These are phyloP conservation scores for Blastobotrys terrestris DNA, from an alignment of 805 yeast genomes.

Conservation along the genomic window DNA sequence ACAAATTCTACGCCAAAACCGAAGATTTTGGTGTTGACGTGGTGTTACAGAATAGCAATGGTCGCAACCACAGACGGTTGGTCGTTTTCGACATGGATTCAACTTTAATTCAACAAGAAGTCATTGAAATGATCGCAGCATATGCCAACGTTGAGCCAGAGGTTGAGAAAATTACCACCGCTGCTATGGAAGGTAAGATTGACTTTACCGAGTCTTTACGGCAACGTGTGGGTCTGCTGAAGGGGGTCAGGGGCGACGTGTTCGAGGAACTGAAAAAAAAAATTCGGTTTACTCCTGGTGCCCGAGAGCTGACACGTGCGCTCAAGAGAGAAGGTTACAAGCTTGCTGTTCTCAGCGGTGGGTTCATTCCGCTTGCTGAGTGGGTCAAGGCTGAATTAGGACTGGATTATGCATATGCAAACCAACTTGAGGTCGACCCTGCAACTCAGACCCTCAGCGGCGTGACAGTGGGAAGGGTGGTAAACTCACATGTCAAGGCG, in stretches of 20 bases:
- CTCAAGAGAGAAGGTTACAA: conserved; percentile 58
- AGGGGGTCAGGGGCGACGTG: conserved; percentile 71
- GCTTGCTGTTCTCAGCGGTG: conserved; percentile 89
- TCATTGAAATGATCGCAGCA: conserved; percentile 90
- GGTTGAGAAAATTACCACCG: conserved; percentile 82
- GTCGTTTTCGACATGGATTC: conserved; percentile 98
- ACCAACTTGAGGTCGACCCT: conserved; percentile 40
- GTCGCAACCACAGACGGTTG: conserved; percentile 27
- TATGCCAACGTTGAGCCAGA: conserved; percentile 84
- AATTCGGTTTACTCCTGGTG: conserved; percentile 80
- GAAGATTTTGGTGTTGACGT: neutral
- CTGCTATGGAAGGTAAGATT: conserved; percentile 96
- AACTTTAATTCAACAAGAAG: conserved; percentile 91
- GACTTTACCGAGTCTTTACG: conserved; percentile 80
- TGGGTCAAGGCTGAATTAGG: conserved; percentile 61
- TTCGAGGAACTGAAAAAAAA: conserved; percentile 75
- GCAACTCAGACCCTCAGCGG: conserved; percentile 59
- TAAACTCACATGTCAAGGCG: conserved; percentile 82
- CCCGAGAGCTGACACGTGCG: conserved; percentile 57
- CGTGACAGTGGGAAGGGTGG: conserved; percentile 68
- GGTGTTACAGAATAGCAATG: conserved; percentile 15
- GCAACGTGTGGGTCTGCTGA: conserved; percentile 69
- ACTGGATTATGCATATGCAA: conserved; percentile 87
- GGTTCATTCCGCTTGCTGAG: conserved; percentile 83
- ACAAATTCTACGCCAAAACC: neutral